phyloP scores from a whole-genome alignment of 768 basidiomycete species.

The Boletus sp. region DNA sequence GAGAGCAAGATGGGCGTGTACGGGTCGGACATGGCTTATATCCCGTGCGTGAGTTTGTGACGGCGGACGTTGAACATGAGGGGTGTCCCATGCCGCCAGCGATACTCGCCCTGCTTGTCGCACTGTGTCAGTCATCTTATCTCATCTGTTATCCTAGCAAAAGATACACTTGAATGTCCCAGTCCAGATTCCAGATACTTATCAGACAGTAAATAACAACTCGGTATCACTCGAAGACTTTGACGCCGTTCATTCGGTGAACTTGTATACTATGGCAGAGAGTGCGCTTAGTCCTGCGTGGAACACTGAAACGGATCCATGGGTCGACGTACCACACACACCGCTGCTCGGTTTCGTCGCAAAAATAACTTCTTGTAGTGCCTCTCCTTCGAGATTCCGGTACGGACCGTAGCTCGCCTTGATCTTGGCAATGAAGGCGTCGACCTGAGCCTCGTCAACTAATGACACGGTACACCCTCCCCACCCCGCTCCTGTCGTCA shows the following conservation, averaged over 20 bases:
- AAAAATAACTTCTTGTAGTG: conserved; percentile 67
- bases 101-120: background rate
- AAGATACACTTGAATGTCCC: background rate
- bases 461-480: conserved; percentile 87
- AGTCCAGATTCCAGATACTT: background rate
- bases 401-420: conserved; percentile 64
- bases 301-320: background rate
- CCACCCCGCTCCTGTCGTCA: conserved; percentile 73
- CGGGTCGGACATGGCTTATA: conserved; percentile 33
- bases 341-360: conserved; percentile 81
- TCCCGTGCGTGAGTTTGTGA: background rate
- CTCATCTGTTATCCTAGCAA: background rate
- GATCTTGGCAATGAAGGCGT: conserved; percentile 60
- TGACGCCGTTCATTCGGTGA: conserved; percentile 17
- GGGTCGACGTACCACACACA: conserved; percentile 62
- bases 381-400: conserved; percentile 51
- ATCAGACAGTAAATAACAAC: background rate
- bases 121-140: conserved; percentile 4
- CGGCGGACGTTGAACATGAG: background rate
- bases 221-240: background rate
- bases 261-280: conserved; percentile 26
- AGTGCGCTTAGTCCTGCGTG: background rate
- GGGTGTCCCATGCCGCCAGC: too few relatives aligned
- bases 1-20: conserved; percentile 53
- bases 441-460: conserved; percentile 60